phyloP scores from a whole-genome alignment of 768 basidiomycete species.

The Pleurotus giganteus region DNA sequence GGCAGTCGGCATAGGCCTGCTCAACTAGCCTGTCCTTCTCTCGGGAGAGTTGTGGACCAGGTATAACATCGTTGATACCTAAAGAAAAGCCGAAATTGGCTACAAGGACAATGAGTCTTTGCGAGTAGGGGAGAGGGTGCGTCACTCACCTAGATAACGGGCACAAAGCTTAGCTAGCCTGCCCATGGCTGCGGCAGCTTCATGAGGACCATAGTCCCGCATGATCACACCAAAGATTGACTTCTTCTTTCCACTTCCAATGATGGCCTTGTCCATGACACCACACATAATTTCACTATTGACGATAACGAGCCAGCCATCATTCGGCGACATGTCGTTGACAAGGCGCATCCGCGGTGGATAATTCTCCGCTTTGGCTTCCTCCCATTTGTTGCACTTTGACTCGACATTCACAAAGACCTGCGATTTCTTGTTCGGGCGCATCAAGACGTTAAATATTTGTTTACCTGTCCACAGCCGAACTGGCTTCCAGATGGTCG shows the following conservation, averaged over 20 bases:
- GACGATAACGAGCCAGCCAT: slow-evolving; percentile 95
- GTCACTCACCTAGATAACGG: slow-evolving; percentile 75
- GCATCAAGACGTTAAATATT: slow-evolving; percentile 96
- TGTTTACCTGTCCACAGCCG: slow-evolving; percentile 98
- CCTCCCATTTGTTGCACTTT: slow-evolving; percentile 89
- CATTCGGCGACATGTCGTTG: slow-evolving; percentile 91
- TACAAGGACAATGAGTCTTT: slow-evolving; percentile 29
- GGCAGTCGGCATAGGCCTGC: slow-evolving; percentile 84
- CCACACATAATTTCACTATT: slow-evolving; percentile 99
- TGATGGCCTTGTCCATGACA: slow-evolving; percentile 97
- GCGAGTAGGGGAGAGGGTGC: background rate
- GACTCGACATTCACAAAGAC: slow-evolving; percentile 94
- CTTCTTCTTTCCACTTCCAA: slow-evolving; percentile 98
- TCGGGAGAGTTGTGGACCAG: slow-evolving; percentile 75
- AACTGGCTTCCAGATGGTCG: slow-evolving; percentile 89
- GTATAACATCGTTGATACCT: slow-evolving; percentile 98
- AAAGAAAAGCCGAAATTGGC: slow-evolving; percentile 97
- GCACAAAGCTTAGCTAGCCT: slow-evolving; percentile 94
- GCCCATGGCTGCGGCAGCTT: slow-evolving; percentile 95
- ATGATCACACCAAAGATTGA: slow-evolving; percentile 98
- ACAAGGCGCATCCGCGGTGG: slow-evolving; percentile 59
- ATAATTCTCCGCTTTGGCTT: slow-evolving; percentile 62
- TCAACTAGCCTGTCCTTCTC: slow-evolving; percentile 88
- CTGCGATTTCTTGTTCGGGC: slow-evolving; percentile 80
- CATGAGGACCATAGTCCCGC: slow-evolving; percentile 93